Percentiles rank a stretch among this genome's conserved stretches.
Evolutionary conservation across 2,329 filamentous ascomycete species (phyloP).

Genomic region (Aureobasidium sp.): DNA sequence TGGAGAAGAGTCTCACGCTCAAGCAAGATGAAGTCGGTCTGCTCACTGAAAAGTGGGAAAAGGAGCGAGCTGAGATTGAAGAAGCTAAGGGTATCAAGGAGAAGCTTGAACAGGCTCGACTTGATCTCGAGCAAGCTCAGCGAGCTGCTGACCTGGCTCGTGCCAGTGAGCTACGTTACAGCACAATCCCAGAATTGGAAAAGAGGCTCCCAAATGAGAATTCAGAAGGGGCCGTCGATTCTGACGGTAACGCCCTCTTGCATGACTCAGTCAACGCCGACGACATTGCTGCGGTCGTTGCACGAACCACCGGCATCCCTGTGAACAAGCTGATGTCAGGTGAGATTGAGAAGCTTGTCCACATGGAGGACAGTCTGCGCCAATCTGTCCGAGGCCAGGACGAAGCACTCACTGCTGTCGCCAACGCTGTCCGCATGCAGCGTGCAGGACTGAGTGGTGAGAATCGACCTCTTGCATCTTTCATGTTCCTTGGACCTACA

Average conservation of each 20-base stretch:
- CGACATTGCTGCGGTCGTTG: constrained; percentile 89
- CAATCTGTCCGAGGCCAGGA: constrained; percentile 87
- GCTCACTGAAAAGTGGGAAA: constrained; percentile 81
- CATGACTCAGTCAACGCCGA: constrained; percentile 94
- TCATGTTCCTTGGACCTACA: constrained; percentile 96
- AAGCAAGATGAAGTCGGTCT: constrained; percentile 70
- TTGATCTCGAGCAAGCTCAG: constrained; percentile 83
- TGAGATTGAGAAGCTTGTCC: constrained; percentile 87
- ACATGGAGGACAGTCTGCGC: constrained; percentile 87
- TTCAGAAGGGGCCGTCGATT: constrained; percentile 35
- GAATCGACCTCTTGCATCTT: constrained; percentile 83
- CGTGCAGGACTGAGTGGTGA: constrained; percentile 86
- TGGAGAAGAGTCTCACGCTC: constrained; percentile 67
- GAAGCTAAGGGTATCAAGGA: constrained; percentile 80
- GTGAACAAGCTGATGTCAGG: constrained; percentile 87
- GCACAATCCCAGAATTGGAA: constrained; percentile 76
- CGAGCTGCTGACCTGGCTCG: constrained; percentile 80
- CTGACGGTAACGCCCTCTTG: constrained; percentile 54
- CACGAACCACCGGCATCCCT: constrained; percentile 84
- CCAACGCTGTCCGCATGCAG: constrained; percentile 89
- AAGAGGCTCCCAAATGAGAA: constrained; percentile 71
- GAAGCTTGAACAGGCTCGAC: constrained; percentile 75
- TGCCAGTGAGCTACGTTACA: constrained; percentile 86
- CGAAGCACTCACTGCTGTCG: constrained; percentile 82
- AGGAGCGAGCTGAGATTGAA: constrained; percentile 79